Conservation (phyloP, 768 basidiomycete genomes). For the Termitomyces bulborhizus region DNA sequence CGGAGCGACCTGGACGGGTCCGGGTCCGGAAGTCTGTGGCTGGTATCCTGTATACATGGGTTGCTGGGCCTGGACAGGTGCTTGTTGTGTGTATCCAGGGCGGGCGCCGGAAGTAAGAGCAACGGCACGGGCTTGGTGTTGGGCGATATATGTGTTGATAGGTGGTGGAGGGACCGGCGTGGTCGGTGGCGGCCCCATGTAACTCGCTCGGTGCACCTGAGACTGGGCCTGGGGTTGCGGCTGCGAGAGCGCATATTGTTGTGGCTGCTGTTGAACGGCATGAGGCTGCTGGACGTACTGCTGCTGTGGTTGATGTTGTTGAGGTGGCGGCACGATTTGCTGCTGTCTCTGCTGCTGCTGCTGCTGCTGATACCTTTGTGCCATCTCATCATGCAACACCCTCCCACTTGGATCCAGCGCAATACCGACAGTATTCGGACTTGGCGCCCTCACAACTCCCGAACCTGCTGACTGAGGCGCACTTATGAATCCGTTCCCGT, state of each 20-base stretch:
- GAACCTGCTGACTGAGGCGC: conserved; percentile 27
- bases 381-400: conserved; percentile 78
- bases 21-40: not conserved
- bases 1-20: conserved; percentile 2
- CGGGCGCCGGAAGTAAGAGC: conserved; percentile 12
- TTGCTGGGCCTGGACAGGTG: conserved; percentile 14
- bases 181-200: conserved; percentile 16
- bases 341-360: conserved; percentile 28
- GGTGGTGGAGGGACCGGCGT: conserved; percentile 18
- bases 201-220: conserved; percentile 23
- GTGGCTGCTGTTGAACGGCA: conserved; percentile 22
- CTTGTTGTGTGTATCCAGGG: conserved; percentile 22
- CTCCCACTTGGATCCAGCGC: conserved; percentile 73
- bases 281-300: conserved; percentile 17
- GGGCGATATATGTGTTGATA: conserved; percentile 24
- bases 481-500: conserved; percentile 30
- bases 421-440: conserved; percentile 79
- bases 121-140: conserved; percentile 22
- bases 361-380: conserved; percentile 46
- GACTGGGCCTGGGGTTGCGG: conserved; percentile 22
- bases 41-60: conserved; percentile 19
- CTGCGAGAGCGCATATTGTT: conserved; percentile 12
- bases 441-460: conserved; percentile 48
- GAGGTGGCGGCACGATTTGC: conserved; percentile 18
- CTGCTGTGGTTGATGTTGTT: conserved; percentile 19